A percentile compares a stretch with the other conserved stretches of the same genome.
phyloP scores from a whole-genome alignment of 75 land plant genomes.

The Sequoiadendron giganteum region DNA sequence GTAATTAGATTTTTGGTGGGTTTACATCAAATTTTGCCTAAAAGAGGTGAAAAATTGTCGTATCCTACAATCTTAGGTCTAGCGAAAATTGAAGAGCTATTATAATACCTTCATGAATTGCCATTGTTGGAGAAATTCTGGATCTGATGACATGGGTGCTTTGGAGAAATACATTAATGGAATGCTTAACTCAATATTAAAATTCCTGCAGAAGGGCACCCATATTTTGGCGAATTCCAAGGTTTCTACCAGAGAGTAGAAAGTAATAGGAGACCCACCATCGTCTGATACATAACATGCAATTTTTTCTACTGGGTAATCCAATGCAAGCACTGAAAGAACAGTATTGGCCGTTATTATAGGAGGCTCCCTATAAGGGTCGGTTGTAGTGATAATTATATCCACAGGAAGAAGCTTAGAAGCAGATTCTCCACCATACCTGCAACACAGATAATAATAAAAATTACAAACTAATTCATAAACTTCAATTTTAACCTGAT shows the following conservation, averaged over 20 bases:
- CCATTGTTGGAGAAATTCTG: slow-evolving; percentile 21
- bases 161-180: slow-evolving; percentile 30
- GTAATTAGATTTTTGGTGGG: no score
- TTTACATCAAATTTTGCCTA: neutral
- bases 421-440: slow-evolving; percentile 13
- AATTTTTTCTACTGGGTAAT: slow-evolving; percentile 20
- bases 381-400: slow-evolving; percentile 10
- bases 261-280: slow-evolving; percentile 28
- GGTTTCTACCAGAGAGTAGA: slow-evolving; percentile 33
- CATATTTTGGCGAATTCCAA: slow-evolving; percentile 40
- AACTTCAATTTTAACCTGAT: neutral
- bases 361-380: slow-evolving; percentile 4
- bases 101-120: slow-evolving; percentile 22
- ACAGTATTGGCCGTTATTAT: slow-evolving; percentile 8
- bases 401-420: slow-evolving; percentile 9
- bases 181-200: slow-evolving; percentile 20
- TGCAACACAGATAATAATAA: neutral
- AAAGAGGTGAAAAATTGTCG: neutral
- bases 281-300: slow-evolving; percentile 20
- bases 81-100: neutral
- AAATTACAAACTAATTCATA: neutral
- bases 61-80: neutral
- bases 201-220: slow-evolving; percentile 53
- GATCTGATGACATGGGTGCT: neutral
- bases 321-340: slow-evolving; percentile 12